Evolutionary conservation across 2,329 filamentous ascomycete species (phyloP), one percentile per base, ranked within the genome.

Genomic region (Botrytis tulipae): DNA sequence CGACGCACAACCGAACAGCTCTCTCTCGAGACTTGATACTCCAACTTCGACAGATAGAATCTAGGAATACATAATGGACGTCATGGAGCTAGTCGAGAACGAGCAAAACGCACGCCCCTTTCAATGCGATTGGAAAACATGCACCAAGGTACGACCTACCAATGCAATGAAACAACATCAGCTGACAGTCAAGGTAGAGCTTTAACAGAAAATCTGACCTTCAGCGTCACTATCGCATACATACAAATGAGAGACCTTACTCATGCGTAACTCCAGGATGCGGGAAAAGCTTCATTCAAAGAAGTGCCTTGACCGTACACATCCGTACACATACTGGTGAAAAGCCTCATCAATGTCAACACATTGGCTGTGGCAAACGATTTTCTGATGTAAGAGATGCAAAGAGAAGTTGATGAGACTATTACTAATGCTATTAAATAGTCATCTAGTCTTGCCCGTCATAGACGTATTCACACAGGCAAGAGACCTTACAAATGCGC

Each of bases 161-260:
- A 14, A 22, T 63, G 60, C 20, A 44, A 18, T 57, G 22, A 46
- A 40, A 37, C 60, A 65, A 63, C 40, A 29, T 63, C 42, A 71
- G 44, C 74, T 75, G 62, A 77, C 70, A 46, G 46, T 54, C 20
- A 59, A 22, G 40, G 22, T 77, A 92, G 90, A 90, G 88, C 82
- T 92, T 92, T 84, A 92, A 92, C 82, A 86, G 90, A 78, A 92
- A 92, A 82, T 92, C 90, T 29, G 90, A 92, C 78, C 83, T 92
- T 74, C 89, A 91, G 79, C 86, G 90, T 79, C 90, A 92, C 79
- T 91, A 91, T 79, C 87, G 90, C 75, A 92, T 92, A 79, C 90
- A 92, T 82, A 92, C 90, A 71, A 92, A 92, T 79, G 90, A 92
- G 81, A 84, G 90, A 32, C 90, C 90, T 16, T 92, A 91, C 80